These are phyloP conservation scores for Alisma plantagoaquatica DNA, from an alignment of 106 monocot genomes.

Conservation along the genomic window DNA sequence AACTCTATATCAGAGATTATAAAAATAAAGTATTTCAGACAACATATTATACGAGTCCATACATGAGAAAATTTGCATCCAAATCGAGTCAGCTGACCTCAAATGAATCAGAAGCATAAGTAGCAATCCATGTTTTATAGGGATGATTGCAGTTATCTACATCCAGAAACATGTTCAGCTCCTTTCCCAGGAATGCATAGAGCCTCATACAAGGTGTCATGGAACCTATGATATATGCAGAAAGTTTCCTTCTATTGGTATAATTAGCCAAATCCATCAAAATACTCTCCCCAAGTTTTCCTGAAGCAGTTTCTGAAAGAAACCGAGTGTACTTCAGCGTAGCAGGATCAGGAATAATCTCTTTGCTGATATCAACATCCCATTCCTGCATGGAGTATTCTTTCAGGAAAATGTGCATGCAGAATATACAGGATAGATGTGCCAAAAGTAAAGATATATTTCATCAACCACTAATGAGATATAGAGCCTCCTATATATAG, in stretches of 20 bases:
- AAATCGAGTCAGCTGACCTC: constrained; percentile 38
- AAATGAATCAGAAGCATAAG: constrained; percentile 43
- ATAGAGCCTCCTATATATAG: no score
- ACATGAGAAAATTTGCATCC: neutral
- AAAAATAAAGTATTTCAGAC: neutral
- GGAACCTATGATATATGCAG: constrained; percentile 78
- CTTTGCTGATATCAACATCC: constrained; percentile 74
- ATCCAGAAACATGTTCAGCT: constrained; percentile 31
- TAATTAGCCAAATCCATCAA: no score
- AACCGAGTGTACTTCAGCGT: constrained; percentile 74
- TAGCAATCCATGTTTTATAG: constrained; percentile 70
- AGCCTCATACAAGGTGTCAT: constrained; percentile 95
- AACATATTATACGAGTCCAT: neutral
- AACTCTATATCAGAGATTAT: constrained; percentile 19
- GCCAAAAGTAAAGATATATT: no score
- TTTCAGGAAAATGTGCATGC: constrained; percentile 23
- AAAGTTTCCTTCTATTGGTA: constrained; percentile 82
- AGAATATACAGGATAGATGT: no score
- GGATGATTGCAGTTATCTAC: constrained; percentile 36
- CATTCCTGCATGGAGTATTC: constrained; percentile 65
- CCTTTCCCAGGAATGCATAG: constrained; percentile 63
- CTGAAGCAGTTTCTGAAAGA: constrained; percentile 52
- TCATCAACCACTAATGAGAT: no score
- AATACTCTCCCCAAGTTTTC: no score
- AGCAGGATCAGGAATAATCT: constrained; percentile 39